Evolutionary conservation across 257 asterid species (phyloP), one percentile per base, ranked within the genome.

Genomic region (Lycium ferocissimum): DNA sequence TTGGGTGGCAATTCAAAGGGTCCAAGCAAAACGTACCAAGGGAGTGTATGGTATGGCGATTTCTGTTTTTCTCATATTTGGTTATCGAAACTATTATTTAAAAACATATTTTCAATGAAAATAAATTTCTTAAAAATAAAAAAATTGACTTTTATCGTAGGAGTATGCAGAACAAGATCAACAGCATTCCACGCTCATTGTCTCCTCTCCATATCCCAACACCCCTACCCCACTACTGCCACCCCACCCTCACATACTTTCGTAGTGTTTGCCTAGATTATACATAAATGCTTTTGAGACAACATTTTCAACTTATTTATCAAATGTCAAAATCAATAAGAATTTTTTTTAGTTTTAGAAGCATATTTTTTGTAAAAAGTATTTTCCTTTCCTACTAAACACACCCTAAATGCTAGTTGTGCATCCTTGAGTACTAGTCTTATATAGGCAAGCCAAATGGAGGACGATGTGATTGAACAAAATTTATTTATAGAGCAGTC

Each of bases 401-500:
- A 40, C 45, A 40, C 45, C 4, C 45, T 40, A 40, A 40, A 40
- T 40, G 45, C 4, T 40, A 40, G 6, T 40, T 40, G 45, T 40
- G 45, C 45, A 40, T 40, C 45, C 4, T 40, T 40, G 10, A 18
- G 65, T 15, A 18, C 5, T 17, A 58, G 22, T 58, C 65, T 7
- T 58, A 14, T 1, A 17, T 58, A 58, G 26, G 65, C 26, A 59
- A 59, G 66, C 18, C 33, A 59, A 26, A 26, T 26, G 33, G 45
- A 75, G 63, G 63, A 76, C n/a, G 47, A 12, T 51, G 47, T 51
- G 43, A 51, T 7, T 14, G 51, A 4, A 49, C 26, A 51, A 76
- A 51, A 51, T 76, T 12, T 22, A 76, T 75, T 22, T 75, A 75
- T 51, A 51, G 47, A 53, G 63, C 63, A 14, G 82, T 76, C 82